A percentile compares a stretch with the other conserved stretches of the same genome.
These are phyloP conservation scores for Suhomyces yuchorum DNA, from an alignment of 1,139 yeast species.

Conservation along the genomic window DNA sequence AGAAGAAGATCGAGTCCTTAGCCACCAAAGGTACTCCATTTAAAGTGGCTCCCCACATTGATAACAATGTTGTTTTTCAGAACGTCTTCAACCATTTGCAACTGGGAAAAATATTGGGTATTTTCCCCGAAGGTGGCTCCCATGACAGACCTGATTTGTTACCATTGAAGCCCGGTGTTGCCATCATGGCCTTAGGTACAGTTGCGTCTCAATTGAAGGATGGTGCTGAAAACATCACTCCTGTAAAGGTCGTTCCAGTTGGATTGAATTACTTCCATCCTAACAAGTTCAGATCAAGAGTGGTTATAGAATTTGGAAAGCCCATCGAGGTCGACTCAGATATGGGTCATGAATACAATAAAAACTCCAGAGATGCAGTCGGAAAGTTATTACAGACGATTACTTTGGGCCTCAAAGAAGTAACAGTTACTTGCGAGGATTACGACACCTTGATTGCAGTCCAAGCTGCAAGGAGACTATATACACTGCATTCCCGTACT, in stretches of 20 bases:
- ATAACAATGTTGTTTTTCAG: constrained; percentile 60
- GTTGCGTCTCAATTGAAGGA: constrained; percentile 33
- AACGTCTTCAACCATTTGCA: constrained; percentile 65
- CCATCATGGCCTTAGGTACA: constrained; percentile 96
- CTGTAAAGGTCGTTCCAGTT: constrained; percentile 85
- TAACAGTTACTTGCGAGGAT: constrained; percentile 90
- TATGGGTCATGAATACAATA: constrained; percentile 19
- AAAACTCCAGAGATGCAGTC: constrained; percentile 24
- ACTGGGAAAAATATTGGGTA: constrained; percentile 59
- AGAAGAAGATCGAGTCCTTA: constrained; percentile 34
- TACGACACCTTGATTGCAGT: constrained; percentile 89
- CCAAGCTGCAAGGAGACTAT: constrained; percentile 90
- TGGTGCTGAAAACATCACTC: constrained; percentile 14
- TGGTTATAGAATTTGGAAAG: constrained; percentile 90
- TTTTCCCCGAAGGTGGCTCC: constrained; percentile 84
- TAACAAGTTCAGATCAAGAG: constrained; percentile 90
- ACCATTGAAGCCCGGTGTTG: constrained; percentile 96
- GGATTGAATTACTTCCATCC: constrained; percentile 98
- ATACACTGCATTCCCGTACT: constrained; percentile 32
- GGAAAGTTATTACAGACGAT: constrained; percentile 64
- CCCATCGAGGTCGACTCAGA: constrained; percentile 73
- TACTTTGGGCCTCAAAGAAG: constrained; percentile 78
- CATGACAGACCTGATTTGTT: constrained; percentile 90
- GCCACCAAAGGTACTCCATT: constrained; percentile 52
- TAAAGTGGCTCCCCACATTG: constrained; percentile 64